Conservation (phyloP, 78 protist genomes). For the Dictyostelium capitatum region DNA sequence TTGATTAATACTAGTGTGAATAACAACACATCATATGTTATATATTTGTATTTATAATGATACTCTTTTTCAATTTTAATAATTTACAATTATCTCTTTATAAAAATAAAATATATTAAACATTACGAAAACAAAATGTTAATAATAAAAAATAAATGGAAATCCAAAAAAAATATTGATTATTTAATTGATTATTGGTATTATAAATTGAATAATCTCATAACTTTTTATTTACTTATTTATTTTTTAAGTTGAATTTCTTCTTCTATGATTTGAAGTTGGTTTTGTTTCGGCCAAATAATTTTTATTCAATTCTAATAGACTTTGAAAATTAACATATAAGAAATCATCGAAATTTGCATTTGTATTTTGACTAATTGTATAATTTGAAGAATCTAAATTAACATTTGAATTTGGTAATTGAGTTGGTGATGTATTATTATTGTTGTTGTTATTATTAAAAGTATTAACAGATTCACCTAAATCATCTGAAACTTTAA, state of each 20-base stretch:
- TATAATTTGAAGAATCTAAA: background rate
- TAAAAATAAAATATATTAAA: no score
- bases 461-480: background rate
- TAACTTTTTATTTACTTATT: no score
- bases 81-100: no score
- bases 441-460: background rate
- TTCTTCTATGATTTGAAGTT: slow-evolving; percentile 32
- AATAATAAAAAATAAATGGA: no score
- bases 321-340: slow-evolving; percentile 76
- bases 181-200: no score
- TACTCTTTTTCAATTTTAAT: no score
- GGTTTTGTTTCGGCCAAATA: slow-evolving; percentile 68
- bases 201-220: no score
- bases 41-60: no score
- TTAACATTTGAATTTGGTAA: background rate
- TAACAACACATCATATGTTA: no score
- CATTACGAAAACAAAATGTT: no score
- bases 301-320: slow-evolving; percentile 58
- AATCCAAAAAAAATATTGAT: no score
- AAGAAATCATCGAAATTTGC: slow-evolving; percentile 64
- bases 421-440: background rate
- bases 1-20: no score
- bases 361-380: background rate
- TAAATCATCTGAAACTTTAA: slow-evolving; percentile 48
- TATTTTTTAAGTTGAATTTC: slow-evolving; percentile 61